Conservation (phyloP, 148 eudicot species). For the Chenopodium suecicum region DNA sequence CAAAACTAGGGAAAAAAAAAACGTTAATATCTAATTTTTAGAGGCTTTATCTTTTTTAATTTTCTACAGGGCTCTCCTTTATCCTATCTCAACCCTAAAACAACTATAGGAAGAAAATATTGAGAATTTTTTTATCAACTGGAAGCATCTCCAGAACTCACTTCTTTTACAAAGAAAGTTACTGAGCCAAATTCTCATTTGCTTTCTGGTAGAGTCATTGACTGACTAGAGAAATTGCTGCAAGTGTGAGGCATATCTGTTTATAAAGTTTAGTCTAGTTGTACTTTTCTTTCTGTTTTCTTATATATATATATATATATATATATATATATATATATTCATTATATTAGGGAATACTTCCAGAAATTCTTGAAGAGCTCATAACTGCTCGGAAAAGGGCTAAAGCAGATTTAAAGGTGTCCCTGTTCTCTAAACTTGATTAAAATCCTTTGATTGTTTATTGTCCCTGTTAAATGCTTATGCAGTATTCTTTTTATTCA, state of each 20-base stretch:
- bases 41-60: background rate
- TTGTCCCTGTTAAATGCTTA: constrained; percentile 6
- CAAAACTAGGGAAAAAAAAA: too few species aligned
- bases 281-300: background rate
- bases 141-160: background rate
- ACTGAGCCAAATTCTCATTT: too few species aligned
- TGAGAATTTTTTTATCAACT: background rate
- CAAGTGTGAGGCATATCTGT: too few species aligned
- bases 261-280: background rate
- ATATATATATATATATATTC: background rate
- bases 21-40: too few species aligned
- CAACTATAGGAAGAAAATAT: background rate
- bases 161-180: too few species aligned
- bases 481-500: constrained; percentile 16
- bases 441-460: background rate
- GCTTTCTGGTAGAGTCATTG: too few species aligned
- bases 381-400: constrained; percentile 96
- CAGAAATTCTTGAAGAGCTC: constrained; percentile 99
- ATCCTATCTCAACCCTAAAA: background rate
- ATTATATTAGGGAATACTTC: constrained; percentile 89
- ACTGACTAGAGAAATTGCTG: too few species aligned
- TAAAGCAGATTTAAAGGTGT: constrained; percentile 96
- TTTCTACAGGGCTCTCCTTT: background rate
- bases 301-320: too few species aligned
- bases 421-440: constrained; percentile 3